Conservation (phyloP, 441 rosid genomes). For the Erodium moschatum region DNA sequence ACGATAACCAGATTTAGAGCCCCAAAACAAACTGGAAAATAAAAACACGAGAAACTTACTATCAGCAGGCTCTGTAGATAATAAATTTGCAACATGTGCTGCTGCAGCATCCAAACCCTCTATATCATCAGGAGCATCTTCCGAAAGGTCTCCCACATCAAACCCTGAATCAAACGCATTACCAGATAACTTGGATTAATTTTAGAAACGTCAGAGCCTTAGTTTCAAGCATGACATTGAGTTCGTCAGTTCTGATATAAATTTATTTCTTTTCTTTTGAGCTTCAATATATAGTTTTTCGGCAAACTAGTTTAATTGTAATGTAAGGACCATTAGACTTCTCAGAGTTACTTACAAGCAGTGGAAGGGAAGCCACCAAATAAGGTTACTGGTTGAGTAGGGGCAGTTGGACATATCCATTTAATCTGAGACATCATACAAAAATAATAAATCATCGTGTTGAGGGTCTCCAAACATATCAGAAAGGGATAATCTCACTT, state of each 20-base stretch:
- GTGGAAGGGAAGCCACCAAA: constrained; percentile 90
- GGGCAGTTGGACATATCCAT: constrained; percentile 98
- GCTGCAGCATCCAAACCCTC: constrained; percentile 90
- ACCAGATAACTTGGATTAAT: not conserved
- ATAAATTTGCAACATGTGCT: constrained; percentile 68
- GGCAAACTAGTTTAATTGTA: not conserved
- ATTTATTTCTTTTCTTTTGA: not conserved
- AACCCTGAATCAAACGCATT: constrained; percentile 51
- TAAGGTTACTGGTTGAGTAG: constrained; percentile 62
- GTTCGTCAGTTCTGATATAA: constrained; percentile 7
- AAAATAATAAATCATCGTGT: not conserved
- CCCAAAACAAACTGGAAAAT: not conserved
- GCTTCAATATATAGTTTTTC: too few species aligned
- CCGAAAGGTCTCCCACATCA: constrained; percentile 72
- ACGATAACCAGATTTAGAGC: not conserved
- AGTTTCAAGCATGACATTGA: not conserved
- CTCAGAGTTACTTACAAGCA: constrained; percentile 46
- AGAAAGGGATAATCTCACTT: too few species aligned
- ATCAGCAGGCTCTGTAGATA: constrained; percentile 82
- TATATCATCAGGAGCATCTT: constrained; percentile 67
- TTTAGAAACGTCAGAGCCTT: constrained; percentile 13
- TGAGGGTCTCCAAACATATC: too few species aligned
- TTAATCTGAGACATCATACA: constrained; percentile 49
- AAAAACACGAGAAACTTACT: constrained; percentile 28
- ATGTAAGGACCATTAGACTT: not conserved